These are phyloP conservation scores for Vitis hybrid DNA, from an alignment of 177 flowering plant species.

Conservation along the genomic window DNA sequence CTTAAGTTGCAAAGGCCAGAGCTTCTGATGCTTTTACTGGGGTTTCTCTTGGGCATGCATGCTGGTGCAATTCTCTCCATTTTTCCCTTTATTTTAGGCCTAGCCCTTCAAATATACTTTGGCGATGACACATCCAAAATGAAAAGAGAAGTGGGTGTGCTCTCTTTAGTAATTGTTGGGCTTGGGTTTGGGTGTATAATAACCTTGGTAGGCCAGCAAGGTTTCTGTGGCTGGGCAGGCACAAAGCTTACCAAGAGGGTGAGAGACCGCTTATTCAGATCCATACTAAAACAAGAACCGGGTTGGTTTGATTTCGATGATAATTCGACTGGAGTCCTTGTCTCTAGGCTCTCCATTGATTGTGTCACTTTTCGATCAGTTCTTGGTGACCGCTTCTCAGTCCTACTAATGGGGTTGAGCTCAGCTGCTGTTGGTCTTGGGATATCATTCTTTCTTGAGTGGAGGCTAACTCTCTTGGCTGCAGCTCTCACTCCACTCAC, in stretches of 20 bases:
- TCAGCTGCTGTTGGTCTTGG: constrained; percentile 67
- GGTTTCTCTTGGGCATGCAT: constrained; percentile 49
- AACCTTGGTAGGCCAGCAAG: constrained; percentile 69
- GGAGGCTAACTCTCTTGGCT: constrained; percentile 60
- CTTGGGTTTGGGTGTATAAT: constrained; percentile 62
- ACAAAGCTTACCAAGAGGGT: constrained; percentile 61
- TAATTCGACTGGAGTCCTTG: constrained; percentile 62
- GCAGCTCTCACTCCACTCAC: constrained; percentile 68
- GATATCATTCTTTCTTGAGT: constrained; percentile 36
- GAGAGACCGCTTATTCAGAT: constrained; percentile 44
- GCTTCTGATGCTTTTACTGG: constrained; percentile 38
- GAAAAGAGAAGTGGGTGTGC: constrained; percentile 41
- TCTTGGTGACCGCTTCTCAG: constrained; percentile 64
- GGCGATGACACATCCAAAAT: constrained; percentile 13
- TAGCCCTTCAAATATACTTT: constrained; percentile 56
- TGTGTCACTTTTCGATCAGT: constrained; percentile 58
- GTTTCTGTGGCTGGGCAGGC: constrained; percentile 79
- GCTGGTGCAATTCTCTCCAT: constrained; percentile 75
- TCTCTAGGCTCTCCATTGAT: constrained; percentile 59
- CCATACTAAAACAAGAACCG: constrained; percentile 71
- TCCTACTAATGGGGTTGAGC: constrained; percentile 63
- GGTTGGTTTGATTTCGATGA: constrained; percentile 77
- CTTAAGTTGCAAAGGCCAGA: constrained; percentile 68
- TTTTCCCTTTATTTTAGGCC: constrained; percentile 65
- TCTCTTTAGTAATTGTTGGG: constrained; percentile 52